Evolutionary conservation across 768 basidiomycete genomes (phyloP), one percentile per base, ranked within the genome.

Genomic region (Thelephora ganbajun): DNA sequence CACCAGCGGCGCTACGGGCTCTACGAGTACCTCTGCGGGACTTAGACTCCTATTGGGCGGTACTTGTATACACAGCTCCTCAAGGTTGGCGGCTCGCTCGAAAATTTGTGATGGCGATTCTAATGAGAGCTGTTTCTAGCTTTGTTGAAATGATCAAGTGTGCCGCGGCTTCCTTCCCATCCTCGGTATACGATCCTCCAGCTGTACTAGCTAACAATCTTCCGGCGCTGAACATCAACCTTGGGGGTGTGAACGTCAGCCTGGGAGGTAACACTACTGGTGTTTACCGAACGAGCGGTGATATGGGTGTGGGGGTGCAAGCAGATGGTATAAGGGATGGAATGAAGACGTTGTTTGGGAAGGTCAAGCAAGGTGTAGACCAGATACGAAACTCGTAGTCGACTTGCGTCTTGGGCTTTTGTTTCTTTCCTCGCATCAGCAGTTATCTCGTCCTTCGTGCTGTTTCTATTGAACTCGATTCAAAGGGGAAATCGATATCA

Each of bases 21-120:
- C 69, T 34, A 65, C 70, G 30, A 53, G 53, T 14, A 50, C 53
- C 18, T 63, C 68, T 14, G 71, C 77, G 12, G 84, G 83, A 1
- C 79, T 81, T 16, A 73, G 92, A 33, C 66, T 98, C 36, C 62
- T 99, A 2, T 75, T 99, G 3, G 96, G 94, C 1, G 94, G 96
- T 13, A 97, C 92, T 34, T 93, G 84, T 54, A 74, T 99, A 11
- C 93, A 96, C 61, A 98, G 97, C 59, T 96, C 94, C 3, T 80
- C 81, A 20, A 86, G 82, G 91, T 94, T 64, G 35, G 14, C 34
- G 20, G 13, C 33, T 20, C 6, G 16, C 30, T 43, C 41, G 37
- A 14, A 30, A 41, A 22, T 49, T 9, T 18, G 35, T 14, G 41
- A 36, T 26, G 42, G 37, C 53, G 26, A 22, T 30, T 43, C 23